A percentile compares a stretch with the other conserved stretches of the same genome.
Evolutionary conservation across 2,329 filamentous ascomycete species (phyloP).

Genomic region (Claviceps arundinis): DNA sequence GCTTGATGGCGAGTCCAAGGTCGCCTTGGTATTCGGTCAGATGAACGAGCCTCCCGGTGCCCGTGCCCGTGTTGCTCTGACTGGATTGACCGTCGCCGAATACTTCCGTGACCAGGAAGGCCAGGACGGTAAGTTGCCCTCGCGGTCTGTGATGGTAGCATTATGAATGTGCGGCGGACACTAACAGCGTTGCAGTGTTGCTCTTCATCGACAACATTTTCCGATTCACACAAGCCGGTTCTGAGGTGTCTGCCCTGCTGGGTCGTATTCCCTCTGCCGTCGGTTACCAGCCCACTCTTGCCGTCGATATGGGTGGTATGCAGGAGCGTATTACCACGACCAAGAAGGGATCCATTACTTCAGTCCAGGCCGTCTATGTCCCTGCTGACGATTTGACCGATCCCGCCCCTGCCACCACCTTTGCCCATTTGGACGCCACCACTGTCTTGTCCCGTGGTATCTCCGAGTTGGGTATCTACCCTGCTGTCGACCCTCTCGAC

Average conservation of each 20-base stretch:
- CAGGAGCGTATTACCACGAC: slow-evolving; percentile 99
- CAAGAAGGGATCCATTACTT: slow-evolving; percentile 98
- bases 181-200: slow-evolving; percentile 48
- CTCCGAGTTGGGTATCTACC: slow-evolving; percentile 99
- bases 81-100: slow-evolving; percentile 68
- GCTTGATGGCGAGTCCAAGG: slow-evolving; percentile 98
- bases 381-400: slow-evolving; percentile 99
- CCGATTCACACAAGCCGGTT: slow-evolving; percentile 99
- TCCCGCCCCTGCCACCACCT: slow-evolving; percentile 97
- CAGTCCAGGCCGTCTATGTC: slow-evolving; percentile 99
- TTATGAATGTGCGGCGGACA: neutral
- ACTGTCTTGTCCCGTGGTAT: slow-evolving; percentile 99
- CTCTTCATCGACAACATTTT: slow-evolving; percentile 99
- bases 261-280: slow-evolving; percentile 99
- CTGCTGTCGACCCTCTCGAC: slow-evolving; percentile 97
- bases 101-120: slow-evolving; percentile 68
- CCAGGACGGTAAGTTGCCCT: slow-evolving; percentile 59
- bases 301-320: slow-evolving; percentile 98
- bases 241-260: slow-evolving; percentile 96
- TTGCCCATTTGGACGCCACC: slow-evolving; percentile 99
- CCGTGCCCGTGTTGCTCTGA: slow-evolving; percentile 98
- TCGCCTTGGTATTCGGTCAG: slow-evolving; percentile 98
- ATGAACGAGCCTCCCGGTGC: slow-evolving; percentile 99
- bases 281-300: slow-evolving; percentile 98
- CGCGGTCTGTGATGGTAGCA: neutral